These are phyloP conservation scores for Passalora sequoiae DNA, from an alignment of 2,329 filamentous ascomycete species.

Conservation along the genomic window DNA sequence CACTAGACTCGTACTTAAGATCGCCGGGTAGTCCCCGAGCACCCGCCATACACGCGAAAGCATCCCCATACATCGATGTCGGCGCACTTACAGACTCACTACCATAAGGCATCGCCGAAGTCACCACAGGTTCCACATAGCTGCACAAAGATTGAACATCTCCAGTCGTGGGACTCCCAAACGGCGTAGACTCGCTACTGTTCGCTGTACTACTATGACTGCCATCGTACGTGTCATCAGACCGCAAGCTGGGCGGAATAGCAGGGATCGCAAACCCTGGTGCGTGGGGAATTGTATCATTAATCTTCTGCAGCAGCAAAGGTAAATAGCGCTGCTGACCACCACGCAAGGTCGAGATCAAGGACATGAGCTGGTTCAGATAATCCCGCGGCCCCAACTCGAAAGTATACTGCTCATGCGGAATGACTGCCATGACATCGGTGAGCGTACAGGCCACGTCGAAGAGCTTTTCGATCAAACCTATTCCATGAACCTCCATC, in stretches of 20 bases:
- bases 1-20: conserved; percentile 9
- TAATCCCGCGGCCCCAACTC: conserved; percentile 65
- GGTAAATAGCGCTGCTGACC: conserved; percentile 73
- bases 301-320: conserved; percentile 68
- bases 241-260: conserved; percentile 21
- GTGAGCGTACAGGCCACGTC: conserved; percentile 69
- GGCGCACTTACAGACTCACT: conserved; percentile 6
- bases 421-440: conserved; percentile 63
- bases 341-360: conserved; percentile 65
- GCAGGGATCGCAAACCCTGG: conserved; percentile 27
- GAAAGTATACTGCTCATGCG: conserved; percentile 54
- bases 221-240: conserved; percentile 30
- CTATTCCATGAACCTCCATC: conserved; percentile 69
- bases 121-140: conserved; percentile 7
- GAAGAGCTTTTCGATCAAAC: conserved; percentile 75
- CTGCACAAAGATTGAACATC: conserved; percentile 13
- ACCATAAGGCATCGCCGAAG: conserved; percentile 5
- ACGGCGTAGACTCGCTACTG: conserved; percentile 28
- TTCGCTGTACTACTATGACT: conserved; percentile 28
- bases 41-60: neutral
- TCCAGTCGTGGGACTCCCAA: conserved; percentile 26
- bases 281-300: conserved; percentile 46
- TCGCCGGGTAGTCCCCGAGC: neutral
- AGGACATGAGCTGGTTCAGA: conserved; percentile 61
- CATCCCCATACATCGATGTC: conserved; percentile 4